Percentiles rank a stretch among this genome's conserved stretches.
These are phyloP conservation scores for Breynia disticha DNA, from an alignment of 441 rosid species.

Conservation along the genomic window DNA sequence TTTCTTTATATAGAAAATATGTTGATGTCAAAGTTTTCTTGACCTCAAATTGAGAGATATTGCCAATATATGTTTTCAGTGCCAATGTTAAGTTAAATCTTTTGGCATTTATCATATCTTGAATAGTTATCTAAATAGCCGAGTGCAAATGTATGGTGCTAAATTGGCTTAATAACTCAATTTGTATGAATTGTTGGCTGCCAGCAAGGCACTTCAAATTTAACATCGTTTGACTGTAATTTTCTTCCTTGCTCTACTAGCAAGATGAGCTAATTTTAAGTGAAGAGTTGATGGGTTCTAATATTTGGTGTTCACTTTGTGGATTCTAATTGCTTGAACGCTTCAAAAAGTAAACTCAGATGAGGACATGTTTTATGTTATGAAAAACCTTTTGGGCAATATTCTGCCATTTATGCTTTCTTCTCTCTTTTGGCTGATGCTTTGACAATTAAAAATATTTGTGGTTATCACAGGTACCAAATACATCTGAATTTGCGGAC, in stretches of 20 bases:
- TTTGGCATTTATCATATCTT: no score
- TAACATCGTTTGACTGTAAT: no score
- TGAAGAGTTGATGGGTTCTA: no score
- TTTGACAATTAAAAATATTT: not conserved
- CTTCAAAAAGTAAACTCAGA: not conserved
- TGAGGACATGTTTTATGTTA: not conserved
- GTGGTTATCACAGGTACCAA: conserved; percentile 61
- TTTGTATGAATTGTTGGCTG: no score
- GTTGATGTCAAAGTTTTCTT: not conserved
- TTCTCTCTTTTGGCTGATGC: conserved; percentile 5
- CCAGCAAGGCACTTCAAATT: no score
- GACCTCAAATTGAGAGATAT: not conserved
- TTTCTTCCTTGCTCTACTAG: no score
- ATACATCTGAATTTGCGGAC: conserved; percentile 89
- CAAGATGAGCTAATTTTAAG: no score
- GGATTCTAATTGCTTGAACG: not conserved
- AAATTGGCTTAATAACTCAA: no score
- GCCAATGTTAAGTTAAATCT: no score
- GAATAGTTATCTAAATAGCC: no score
- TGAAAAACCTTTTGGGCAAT: not conserved
- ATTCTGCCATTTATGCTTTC: not conserved
- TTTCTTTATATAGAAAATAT: not conserved
- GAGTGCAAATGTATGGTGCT: no score
- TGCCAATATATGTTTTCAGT: no score
- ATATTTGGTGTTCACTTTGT: not conserved